These are phyloP conservation scores for Calonectria pauciramosa DNA, from an alignment of 2,329 filamentous ascomycete genomes.

Conservation along the genomic window DNA sequence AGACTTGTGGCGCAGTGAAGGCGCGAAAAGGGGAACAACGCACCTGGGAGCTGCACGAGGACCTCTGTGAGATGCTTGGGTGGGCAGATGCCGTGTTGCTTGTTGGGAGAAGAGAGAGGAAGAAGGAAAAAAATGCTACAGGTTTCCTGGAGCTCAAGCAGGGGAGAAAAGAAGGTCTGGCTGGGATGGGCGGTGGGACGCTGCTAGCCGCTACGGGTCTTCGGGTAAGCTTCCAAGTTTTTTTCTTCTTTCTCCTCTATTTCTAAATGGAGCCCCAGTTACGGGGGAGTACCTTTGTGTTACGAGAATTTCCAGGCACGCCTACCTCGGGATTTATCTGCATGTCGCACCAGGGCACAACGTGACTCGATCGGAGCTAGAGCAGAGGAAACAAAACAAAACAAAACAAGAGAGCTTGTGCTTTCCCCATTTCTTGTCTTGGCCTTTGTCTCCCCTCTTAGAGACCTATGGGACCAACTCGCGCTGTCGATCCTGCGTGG, in stretches of 20 bases:
- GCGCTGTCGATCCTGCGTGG: neutral
- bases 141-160: neutral
- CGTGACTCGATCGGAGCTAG: neutral
- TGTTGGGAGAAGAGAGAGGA: neutral
- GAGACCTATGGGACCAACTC: neutral
- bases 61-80: neutral
- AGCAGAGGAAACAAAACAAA: neutral
- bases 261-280: neutral
- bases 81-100: neutral
- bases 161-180: neutral
- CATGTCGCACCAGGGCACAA: neutral
- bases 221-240: conserved; percentile 24
- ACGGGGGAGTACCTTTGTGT: neutral
- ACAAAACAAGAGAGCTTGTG: neutral
- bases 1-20: neutral
- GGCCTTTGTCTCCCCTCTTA: neutral
- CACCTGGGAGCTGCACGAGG: neutral
- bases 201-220: conserved; percentile 11
- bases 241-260: neutral
- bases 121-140: neutral
- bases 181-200: conserved; percentile 9
- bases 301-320: conserved; percentile 1
- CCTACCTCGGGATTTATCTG: neutral
- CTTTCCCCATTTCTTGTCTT: neutral
- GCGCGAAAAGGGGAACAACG: neutral